Percentiles rank a stretch among this genome's conserved stretches.
Conservation (phyloP, 1,284 basidiomycete species). For the Volvariella volvacea region DNA sequence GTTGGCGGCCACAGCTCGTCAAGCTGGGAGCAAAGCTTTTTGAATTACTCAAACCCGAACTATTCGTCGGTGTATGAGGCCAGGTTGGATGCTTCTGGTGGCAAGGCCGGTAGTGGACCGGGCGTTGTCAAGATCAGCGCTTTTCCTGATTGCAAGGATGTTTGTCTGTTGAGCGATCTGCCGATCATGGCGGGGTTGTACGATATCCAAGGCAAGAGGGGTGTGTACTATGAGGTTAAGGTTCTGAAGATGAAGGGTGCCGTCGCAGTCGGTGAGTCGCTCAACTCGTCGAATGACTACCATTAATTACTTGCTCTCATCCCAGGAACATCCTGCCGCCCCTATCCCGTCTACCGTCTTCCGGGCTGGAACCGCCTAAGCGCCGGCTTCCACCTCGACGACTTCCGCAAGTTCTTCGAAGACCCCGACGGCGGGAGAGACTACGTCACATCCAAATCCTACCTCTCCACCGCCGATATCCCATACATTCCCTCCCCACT, state of each 20-base stretch:
- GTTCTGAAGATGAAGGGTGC: slow-evolving; percentile 50
- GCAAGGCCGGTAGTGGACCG: slow-evolving; percentile 27
- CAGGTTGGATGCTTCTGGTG: too few relatives aligned
- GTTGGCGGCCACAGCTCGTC: too few relatives aligned
- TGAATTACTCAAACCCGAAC: too few relatives aligned
- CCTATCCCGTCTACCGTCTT: slow-evolving; percentile 57
- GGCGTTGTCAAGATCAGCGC: slow-evolving; percentile 35
- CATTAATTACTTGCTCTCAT: slow-evolving; percentile 2
- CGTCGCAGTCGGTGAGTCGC: slow-evolving; percentile 49
- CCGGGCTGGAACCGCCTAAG: slow-evolving; percentile 71
- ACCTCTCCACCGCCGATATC: slow-evolving; percentile 12
- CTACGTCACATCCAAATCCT: slow-evolving; percentile 23
- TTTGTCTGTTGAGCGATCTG: slow-evolving; percentile 52
- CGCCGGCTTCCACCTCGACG: slow-evolving; percentile 61
- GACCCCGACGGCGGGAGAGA: slow-evolving; percentile 57
- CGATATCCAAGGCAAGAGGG: slow-evolving; percentile 40
- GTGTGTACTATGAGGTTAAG: slow-evolving; percentile 58
- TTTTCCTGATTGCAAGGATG: slow-evolving; percentile 34
- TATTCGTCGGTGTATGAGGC: too few relatives aligned
- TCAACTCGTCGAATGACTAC: neutral
- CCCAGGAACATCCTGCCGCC: slow-evolving; percentile 56
- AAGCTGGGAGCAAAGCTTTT: too few relatives aligned
- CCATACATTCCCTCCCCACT: slow-evolving; percentile 22
- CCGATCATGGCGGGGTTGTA: slow-evolving; percentile 58
- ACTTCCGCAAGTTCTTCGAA: slow-evolving; percentile 67